A percentile compares a stretch with the other conserved stretches of the same genome.
phyloP scores from a whole-genome alignment of 352 stramenopile genomes.

The Bremia lactucae region DNA sequence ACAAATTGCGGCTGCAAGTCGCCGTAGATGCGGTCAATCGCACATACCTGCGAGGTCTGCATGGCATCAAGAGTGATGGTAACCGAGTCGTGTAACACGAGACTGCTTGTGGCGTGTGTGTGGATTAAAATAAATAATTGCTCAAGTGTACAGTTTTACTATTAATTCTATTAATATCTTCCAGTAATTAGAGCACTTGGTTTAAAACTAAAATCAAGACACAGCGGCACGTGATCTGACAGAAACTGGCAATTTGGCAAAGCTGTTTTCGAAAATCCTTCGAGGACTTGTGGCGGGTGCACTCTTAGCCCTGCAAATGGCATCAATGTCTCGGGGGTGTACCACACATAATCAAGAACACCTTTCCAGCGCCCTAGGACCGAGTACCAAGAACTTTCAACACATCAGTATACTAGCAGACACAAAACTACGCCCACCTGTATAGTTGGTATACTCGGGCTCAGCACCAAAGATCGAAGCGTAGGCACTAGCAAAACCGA shows the following conservation, averaged over 20 bases:
- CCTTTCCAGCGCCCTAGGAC: constrained; percentile 87
- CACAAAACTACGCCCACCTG: constrained; percentile 30
- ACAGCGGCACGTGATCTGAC: constrained; percentile 94
- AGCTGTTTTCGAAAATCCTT: constrained; percentile 80
- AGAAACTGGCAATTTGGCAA: constrained; percentile 94
- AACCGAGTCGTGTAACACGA: constrained; percentile 2
- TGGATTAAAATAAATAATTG: neutral
- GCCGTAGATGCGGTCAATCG: constrained; percentile 79
- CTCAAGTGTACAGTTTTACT: neutral
- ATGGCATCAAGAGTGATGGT: constrained; percentile 23
- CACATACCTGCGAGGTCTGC: constrained; percentile 83
- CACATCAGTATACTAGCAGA: neutral
- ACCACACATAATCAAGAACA: constrained; percentile 98
- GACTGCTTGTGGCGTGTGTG: constrained; percentile 2
- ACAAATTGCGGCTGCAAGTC: constrained; percentile 79
- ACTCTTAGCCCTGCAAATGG: constrained; percentile 91
- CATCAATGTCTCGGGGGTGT: constrained; percentile 87
- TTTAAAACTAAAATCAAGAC: constrained; percentile 84
- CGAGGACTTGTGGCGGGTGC: constrained; percentile 84
- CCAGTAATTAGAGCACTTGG: constrained; percentile 28
- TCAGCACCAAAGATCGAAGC: constrained; percentile 91
- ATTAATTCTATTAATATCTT: constrained; percentile 41
- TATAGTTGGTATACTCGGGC: constrained; percentile 98
- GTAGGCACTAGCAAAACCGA: constrained; percentile 92
- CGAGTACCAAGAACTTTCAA: constrained; percentile 4